These are phyloP conservation scores for Coemansia umbellata DNA, from an alignment of 192 early-diverging fungal genomes.

Conservation along the genomic window DNA sequence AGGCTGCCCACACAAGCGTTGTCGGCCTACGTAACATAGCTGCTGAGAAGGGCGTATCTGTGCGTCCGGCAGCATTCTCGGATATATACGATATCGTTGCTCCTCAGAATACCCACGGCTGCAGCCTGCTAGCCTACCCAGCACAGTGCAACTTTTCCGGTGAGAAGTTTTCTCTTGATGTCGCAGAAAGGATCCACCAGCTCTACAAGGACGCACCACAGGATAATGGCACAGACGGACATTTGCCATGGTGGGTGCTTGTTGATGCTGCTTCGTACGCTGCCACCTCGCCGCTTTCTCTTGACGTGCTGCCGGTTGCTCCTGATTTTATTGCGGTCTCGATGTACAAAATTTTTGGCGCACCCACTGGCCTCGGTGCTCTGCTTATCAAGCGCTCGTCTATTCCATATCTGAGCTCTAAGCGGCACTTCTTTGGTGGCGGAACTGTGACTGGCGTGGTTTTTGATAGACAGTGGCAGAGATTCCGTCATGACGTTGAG, in stretches of 20 bases:
- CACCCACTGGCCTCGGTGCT: conserved; percentile 77
- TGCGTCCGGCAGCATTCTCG: conserved; percentile 22
- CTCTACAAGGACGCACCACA: not conserved
- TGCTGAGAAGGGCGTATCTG: conserved; percentile 15
- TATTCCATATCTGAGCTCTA: conserved; percentile 46
- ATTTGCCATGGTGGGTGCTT: conserved; percentile 55
- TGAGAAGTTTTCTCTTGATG: conserved; percentile 62
- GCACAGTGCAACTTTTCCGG: conserved; percentile 88
- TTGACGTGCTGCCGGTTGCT: conserved; percentile 42
- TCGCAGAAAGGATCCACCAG: conserved; percentile 48
- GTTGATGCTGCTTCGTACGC: conserved; percentile 73
- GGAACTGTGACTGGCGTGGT: conserved; percentile 67
- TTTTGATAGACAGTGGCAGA: conserved; percentile 55
- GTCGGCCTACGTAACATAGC: conserved; percentile 67
- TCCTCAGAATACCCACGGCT: conserved; percentile 11
- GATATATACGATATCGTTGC: conserved; percentile 14
- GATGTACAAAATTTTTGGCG: conserved; percentile 89
- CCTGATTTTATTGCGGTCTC: conserved; percentile 72
- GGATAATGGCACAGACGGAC: not conserved
- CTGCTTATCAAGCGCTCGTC: conserved; percentile 60
- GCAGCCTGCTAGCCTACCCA: conserved; percentile 67
- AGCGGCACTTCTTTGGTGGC: conserved; percentile 76
- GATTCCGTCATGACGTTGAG: conserved; percentile 48
- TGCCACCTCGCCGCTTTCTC: conserved; percentile 59
- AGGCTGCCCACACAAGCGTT: conserved; percentile 69